Percentiles rank a stretch among this genome's conserved stretches.
These are phyloP conservation scores for Serpula lacrymans DNA, from an alignment of 768 basidiomycete genomes.

Conservation along the genomic window DNA sequence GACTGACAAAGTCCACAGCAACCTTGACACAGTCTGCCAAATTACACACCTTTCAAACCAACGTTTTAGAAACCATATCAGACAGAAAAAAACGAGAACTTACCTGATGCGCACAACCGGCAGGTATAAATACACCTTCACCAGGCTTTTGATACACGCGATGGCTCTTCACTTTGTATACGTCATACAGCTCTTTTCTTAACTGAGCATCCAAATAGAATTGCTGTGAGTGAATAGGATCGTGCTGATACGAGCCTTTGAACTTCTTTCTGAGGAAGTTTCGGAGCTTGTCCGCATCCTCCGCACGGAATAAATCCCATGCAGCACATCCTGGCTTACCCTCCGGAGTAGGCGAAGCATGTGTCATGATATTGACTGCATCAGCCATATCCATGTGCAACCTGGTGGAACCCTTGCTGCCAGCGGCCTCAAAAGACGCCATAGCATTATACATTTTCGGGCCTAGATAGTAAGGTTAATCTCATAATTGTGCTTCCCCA, in stretches of 20 bases:
- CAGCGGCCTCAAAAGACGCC: slow-evolving; percentile 59
- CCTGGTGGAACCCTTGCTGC: slow-evolving; percentile 81
- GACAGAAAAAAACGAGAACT: slow-evolving; percentile 14
- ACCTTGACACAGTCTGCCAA: slow-evolving; percentile 95
- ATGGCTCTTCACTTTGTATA: slow-evolving; percentile 71
- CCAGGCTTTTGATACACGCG: slow-evolving; percentile 88
- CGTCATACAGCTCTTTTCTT: slow-evolving; percentile 62
- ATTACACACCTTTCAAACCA: slow-evolving; percentile 69
- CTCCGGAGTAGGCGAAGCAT: slow-evolving; percentile 56
- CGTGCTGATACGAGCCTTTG: slow-evolving; percentile 51
- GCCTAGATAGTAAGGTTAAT: slow-evolving; percentile 41
- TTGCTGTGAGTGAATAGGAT: slow-evolving; percentile 90
- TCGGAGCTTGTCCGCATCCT: slow-evolving; percentile 78
- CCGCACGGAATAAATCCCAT: slow-evolving; percentile 87
- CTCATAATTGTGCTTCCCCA: not conserved
- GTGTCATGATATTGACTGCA: slow-evolving; percentile 89
- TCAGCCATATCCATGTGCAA: slow-evolving; percentile 96
- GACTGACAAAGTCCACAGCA: slow-evolving; percentile 91
- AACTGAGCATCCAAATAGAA: slow-evolving; percentile 76
- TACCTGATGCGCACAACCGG: slow-evolving; percentile 90
- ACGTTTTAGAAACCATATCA: no score
- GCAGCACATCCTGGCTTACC: slow-evolving; percentile 72
- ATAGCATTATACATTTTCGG: slow-evolving; percentile 97
- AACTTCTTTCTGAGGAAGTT: slow-evolving; percentile 67
- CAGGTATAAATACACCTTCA: slow-evolving; percentile 94